A percentile compares a stretch with the other conserved stretches of the same genome.
phyloP scores from a whole-genome alignment of 768 basidiomycete species.

The Cubamyces lactineus region DNA sequence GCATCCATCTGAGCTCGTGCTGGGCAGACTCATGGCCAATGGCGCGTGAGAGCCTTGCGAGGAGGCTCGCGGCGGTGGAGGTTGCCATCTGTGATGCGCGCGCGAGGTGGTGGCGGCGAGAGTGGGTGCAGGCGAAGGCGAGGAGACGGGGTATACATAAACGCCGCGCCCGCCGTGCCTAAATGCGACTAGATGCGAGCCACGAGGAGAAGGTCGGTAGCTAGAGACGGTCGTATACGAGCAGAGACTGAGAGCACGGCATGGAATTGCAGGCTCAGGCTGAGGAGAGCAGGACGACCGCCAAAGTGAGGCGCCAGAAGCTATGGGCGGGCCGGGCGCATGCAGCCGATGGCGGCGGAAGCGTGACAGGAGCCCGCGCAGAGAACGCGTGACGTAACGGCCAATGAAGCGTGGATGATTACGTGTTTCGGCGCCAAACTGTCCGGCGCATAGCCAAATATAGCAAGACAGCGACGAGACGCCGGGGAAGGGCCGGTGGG shows the following conservation, averaged over 20 bases:
- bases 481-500: conserved; percentile 11
- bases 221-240: no score
- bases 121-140: neutral
- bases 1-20: conserved; percentile 57
- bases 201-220: no score
- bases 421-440: conserved; percentile 5
- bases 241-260: no score
- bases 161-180: neutral
- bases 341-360: conserved; percentile 12
- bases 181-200: no score
- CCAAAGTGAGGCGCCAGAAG: no score
- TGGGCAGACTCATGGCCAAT: conserved; percentile 42
- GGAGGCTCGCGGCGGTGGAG: conserved; percentile 20
- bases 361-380: conserved; percentile 11
- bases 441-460: neutral
- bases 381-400: conserved; percentile 19
- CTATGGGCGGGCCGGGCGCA: neutral
- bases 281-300: no score
- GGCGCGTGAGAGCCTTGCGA: conserved; percentile 35
- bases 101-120: no score
- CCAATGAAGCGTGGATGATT: conserved; percentile 9
- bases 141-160: neutral
- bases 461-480: conserved; percentile 4
- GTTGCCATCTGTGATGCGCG: neutral
- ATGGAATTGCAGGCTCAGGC: no score